Conservation (phyloP, 257 asterid species). For the Osmanthus fragrans region DNA sequence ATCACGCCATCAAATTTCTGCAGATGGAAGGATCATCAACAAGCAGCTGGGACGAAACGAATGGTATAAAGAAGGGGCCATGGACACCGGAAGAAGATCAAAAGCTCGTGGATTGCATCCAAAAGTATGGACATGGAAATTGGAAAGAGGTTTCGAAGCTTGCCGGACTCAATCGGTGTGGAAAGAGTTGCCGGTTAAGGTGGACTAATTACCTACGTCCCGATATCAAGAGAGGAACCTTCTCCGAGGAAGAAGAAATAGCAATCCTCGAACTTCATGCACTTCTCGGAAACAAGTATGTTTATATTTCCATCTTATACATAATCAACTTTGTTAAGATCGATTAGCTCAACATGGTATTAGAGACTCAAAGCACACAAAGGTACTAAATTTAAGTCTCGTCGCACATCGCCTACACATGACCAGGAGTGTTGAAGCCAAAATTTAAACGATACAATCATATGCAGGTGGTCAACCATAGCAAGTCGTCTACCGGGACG, state of each 20-base stretch:
- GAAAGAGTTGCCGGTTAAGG: constrained; percentile 43
- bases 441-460: neutral
- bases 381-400: neutral
- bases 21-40: constrained; percentile 15
- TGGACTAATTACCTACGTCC: constrained; percentile 53
- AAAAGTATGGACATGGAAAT: constrained; percentile 37
- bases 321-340: neutral
- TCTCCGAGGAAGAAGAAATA: constrained; percentile 30
- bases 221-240: constrained; percentile 41
- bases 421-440: neutral
- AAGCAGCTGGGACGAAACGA: constrained; percentile 9
- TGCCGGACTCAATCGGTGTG: constrained; percentile 46
- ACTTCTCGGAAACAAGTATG: constrained; percentile 42
- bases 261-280: constrained; percentile 40
- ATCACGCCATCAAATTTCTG: neutral
- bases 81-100: constrained; percentile 47
- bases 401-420: neutral
- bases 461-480: constrained; percentile 40
- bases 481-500: constrained; percentile 41
- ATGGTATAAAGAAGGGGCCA: constrained; percentile 36
- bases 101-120: constrained; percentile 35
- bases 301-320: neutral
- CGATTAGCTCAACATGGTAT: neutral
- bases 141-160: constrained; percentile 36
- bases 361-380: no score